Percentiles rank a stretch among this genome's conserved stretches.
Evolutionary conservation across 2,329 filamentous ascomycete genomes (phyloP).

Genomic region (Ophiostoma populinum): DNA sequence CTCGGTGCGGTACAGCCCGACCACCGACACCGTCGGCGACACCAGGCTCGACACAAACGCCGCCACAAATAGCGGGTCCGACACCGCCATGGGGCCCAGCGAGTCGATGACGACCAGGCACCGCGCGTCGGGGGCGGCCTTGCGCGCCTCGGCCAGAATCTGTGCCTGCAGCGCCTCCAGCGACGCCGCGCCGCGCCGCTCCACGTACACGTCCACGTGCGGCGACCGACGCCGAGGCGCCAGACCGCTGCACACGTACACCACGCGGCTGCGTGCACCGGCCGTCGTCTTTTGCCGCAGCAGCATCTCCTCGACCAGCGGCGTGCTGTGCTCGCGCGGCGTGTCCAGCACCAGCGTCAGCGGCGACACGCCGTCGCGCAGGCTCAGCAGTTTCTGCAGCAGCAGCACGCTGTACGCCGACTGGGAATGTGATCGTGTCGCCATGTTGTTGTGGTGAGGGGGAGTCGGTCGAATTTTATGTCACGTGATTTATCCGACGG

Average conservation of each 20-base stretch:
- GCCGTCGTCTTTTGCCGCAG: constrained; percentile 57
- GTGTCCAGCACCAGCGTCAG: constrained; percentile 75
- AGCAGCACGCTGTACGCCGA: constrained; percentile 15
- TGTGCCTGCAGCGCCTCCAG: constrained; percentile 40
- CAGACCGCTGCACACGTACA: constrained; percentile 52
- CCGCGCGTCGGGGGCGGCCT: constrained; percentile 2
- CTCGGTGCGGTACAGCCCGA: constrained; percentile 72
- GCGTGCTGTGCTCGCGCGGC: constrained; percentile 61
- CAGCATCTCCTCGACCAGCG: constrained; percentile 57
- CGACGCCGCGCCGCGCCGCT: constrained; percentile 40
- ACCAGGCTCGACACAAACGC: constrained; percentile 54
- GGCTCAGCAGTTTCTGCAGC: constrained; percentile 15
- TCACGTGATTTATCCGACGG: too few relatives aligned
- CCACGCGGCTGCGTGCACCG: constrained; percentile 29
- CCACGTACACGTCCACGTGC: constrained; percentile 50
- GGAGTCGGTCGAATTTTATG: background rate
- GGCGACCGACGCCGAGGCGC: constrained; percentile 49
- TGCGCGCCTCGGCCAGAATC: constrained; percentile 22
- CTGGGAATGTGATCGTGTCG: constrained; percentile 9
- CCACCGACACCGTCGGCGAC: constrained; percentile 48
- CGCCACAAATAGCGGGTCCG: constrained; percentile 38
- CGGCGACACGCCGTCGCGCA: constrained; percentile 44
- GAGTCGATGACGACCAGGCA: constrained; percentile 66
- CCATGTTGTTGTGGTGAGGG: background rate
- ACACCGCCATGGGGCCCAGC: constrained; percentile 47